Conservation (phyloP, 257 asterid genomes). For the Solanum virginianum region DNA sequence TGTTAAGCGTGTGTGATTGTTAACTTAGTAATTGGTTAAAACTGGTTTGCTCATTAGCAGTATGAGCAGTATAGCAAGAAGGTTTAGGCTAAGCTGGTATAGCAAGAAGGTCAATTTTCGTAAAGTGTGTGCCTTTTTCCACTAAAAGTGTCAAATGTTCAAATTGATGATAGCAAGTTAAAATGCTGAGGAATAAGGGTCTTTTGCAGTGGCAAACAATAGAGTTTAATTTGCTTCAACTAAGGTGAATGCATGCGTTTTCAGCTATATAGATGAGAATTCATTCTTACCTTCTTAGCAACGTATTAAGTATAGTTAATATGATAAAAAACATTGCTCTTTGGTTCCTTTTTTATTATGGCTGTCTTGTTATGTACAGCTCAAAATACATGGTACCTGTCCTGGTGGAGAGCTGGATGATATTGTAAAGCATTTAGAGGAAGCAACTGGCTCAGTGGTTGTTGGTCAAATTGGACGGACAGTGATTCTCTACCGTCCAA, state of each 20-base stretch:
- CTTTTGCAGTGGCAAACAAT: background rate
- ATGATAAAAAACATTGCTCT: background rate
- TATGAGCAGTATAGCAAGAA: background rate
- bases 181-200: background rate
- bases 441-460: slow-evolving; percentile 53
- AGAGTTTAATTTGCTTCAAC: background rate
- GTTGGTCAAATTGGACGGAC: slow-evolving; percentile 83
- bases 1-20: background rate
- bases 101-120: background rate
- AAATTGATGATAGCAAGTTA: background rate
- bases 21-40: background rate
- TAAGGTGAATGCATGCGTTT: background rate
- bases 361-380: slow-evolving; percentile 21
- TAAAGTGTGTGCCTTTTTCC: background rate
- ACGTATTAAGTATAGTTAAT: background rate
- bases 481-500: slow-evolving; percentile 86
- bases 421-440: slow-evolving; percentile 56
- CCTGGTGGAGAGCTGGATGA: slow-evolving; percentile 74
- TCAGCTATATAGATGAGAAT: background rate
- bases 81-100: background rate
- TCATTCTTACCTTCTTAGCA: background rate
- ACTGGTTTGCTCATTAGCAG: background rate
- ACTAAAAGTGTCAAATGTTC: background rate
- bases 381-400: slow-evolving; percentile 66
- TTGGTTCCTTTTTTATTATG: background rate